Evolutionary conservation across 2,329 filamentous ascomycete genomes (phyloP).

Genomic region (Aspergillus fischeri): DNA sequence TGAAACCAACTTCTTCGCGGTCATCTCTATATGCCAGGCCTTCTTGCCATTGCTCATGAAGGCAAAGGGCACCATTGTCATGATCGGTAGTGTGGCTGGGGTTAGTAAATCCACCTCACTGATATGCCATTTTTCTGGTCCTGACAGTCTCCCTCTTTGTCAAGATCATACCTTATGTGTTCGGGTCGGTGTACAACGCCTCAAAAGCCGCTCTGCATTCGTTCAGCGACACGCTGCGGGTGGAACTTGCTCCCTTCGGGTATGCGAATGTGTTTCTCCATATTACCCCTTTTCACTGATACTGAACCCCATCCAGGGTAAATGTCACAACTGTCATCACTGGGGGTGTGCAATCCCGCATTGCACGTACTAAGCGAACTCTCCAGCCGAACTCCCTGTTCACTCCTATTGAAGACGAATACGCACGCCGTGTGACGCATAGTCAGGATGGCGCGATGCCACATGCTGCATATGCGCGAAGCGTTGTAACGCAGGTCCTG

Average conservation of each 20-base stretch:
- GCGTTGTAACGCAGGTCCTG: slow-evolving; percentile 53
- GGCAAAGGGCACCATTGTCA: slow-evolving; percentile 43
- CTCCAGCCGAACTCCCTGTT: slow-evolving; percentile 50
- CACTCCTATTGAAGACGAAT: slow-evolving; percentile 49
- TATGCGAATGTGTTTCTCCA: slow-evolving; percentile 15
- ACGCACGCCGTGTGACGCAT: slow-evolving; percentile 49
- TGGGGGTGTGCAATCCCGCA: slow-evolving; percentile 57
- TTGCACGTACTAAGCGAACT: slow-evolving; percentile 49
- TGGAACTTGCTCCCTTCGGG: slow-evolving; percentile 52
- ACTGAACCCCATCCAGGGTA: slow-evolving; percentile 32
- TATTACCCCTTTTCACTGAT: not conserved
- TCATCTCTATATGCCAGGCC: slow-evolving; percentile 55
- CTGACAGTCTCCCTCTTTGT: not conserved
- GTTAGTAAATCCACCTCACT: slow-evolving; percentile 16
- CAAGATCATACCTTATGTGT: slow-evolving; percentile 43
- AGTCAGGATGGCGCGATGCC: slow-evolving; percentile 53
- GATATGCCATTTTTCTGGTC: not conserved
- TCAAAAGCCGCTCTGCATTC: slow-evolving; percentile 58
- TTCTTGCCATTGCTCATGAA: slow-evolving; percentile 53
- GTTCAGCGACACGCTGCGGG: slow-evolving; percentile 55
- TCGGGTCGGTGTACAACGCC: slow-evolving; percentile 52
- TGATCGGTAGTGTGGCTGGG: slow-evolving; percentile 43
- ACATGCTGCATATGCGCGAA: slow-evolving; percentile 50
- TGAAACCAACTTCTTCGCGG: slow-evolving; percentile 54
- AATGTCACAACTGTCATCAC: slow-evolving; percentile 54